These are phyloP conservation scores for Sugiyamaella chiloensis DNA, from an alignment of 805 yeast genomes.

Conservation along the genomic window DNA sequence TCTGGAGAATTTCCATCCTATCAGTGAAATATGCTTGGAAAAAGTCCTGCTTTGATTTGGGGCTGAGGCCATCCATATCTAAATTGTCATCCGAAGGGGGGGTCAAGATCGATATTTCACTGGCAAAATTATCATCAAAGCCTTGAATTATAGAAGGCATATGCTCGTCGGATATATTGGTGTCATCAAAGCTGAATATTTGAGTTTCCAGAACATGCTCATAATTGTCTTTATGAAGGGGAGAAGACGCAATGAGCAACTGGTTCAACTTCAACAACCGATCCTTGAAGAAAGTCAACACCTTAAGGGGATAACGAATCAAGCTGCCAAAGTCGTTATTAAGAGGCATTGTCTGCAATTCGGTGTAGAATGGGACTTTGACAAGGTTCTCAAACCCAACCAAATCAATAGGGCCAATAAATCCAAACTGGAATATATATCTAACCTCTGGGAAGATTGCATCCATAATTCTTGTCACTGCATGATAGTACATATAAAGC, in stretches of 20 bases:
- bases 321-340: conserved; percentile 4
- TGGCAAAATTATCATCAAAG: conserved; percentile 3
- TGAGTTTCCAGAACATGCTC: conserved; percentile 30
- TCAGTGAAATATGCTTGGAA: conserved; percentile 25
- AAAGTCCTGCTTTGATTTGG: conserved; percentile 7
- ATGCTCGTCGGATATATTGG: conserved; percentile 17
- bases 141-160: conserved; percentile 14
- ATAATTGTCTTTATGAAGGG: conserved; percentile 10
- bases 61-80: conserved; percentile 9
- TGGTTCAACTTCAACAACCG: conserved; percentile 22
- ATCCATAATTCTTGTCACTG: conserved; percentile 33
- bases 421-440: conserved; percentile 36
- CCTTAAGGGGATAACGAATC: conserved; percentile 29
- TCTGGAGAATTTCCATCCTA: conserved; percentile 25
- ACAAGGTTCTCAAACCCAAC: conserved; percentile 27
- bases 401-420: conserved; percentile 37
- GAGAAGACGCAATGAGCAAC: conserved; percentile 18
- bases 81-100: conserved; percentile 9
- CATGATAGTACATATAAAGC: conserved; percentile 35
- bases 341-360: background rate
- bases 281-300: conserved; percentile 33
- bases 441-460: conserved; percentile 38
- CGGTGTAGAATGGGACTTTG: conserved; percentile 4
- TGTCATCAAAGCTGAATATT: conserved; percentile 27
- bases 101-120: conserved; percentile 8